Evolutionary conservation across 768 basidiomycete species (phyloP).

Genomic region (Mycena chlorophos): DNA sequence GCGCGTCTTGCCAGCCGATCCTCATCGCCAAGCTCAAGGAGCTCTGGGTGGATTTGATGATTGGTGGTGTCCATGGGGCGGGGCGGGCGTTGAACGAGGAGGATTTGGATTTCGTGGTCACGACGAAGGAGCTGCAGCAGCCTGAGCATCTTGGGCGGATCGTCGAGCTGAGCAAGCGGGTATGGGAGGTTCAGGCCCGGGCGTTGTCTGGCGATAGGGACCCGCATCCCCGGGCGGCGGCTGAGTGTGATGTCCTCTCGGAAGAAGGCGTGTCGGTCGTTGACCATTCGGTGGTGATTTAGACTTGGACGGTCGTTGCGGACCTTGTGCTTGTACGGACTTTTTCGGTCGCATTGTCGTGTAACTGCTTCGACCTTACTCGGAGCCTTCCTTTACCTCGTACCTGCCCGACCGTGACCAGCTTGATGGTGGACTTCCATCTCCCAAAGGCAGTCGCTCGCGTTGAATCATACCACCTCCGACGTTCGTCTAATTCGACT

Average conservation of each 20-base stretch:
- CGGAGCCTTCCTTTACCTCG: too few species aligned
- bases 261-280: neutral
- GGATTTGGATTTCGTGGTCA: slow-evolving; percentile 20
- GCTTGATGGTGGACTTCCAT: too few species aligned
- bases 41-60: slow-evolving; percentile 19
- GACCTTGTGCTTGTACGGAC: neutral
- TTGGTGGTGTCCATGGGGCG: slow-evolving; percentile 18
- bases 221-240: slow-evolving; percentile 9
- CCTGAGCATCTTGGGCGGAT: slow-evolving; percentile 16
- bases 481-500: too few species aligned
- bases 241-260: neutral
- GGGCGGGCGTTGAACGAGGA: slow-evolving; percentile 16
- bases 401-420: too few species aligned
- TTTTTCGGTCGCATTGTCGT: neutral
- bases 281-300: neutral
- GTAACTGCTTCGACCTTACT: neutral
- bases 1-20: slow-evolving; percentile 2
- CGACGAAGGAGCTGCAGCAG: slow-evolving; percentile 18
- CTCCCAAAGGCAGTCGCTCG: too few species aligned
- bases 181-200: slow-evolving; percentile 21
- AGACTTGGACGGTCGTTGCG: neutral
- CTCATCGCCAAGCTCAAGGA: slow-evolving; percentile 16
- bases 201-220: slow-evolving; percentile 13
- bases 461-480: too few species aligned
- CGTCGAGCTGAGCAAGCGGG: slow-evolving; percentile 10